Evolutionary conservation across 75 land plant species (phyloP).

Genomic region (Azolla pinnata): DNA sequence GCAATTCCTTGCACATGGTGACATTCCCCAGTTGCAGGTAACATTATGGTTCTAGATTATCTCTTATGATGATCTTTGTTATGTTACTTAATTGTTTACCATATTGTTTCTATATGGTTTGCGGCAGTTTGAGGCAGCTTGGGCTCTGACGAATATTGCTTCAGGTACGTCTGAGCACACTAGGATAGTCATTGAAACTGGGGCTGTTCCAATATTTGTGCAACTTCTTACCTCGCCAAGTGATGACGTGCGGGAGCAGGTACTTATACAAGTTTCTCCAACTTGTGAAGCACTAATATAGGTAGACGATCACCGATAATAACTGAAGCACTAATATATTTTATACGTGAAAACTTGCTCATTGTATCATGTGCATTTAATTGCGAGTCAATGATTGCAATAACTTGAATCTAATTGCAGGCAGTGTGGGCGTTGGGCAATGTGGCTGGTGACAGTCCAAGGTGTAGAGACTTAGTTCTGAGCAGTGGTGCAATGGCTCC

Average conservation of each 20-base stretch:
- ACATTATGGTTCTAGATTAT: not conserved
- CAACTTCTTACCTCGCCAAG: slow-evolving; percentile 37
- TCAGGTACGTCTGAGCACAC: slow-evolving; percentile 42
- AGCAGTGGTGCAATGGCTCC: slow-evolving; percentile 64
- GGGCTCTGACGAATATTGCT: slow-evolving; percentile 44
- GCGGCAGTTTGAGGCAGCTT: slow-evolving; percentile 42
- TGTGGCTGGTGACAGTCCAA: slow-evolving; percentile 79
- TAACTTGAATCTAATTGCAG: slow-evolving; percentile 7
- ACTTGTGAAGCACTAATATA: not conserved
- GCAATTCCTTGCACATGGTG: slow-evolving; percentile 61
- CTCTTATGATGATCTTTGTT: not conserved
- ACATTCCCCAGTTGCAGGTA: slow-evolving; percentile 85
- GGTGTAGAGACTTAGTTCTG: slow-evolving; percentile 64
- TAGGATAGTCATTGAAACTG: slow-evolving; percentile 30
- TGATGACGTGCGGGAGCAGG: slow-evolving; percentile 44
- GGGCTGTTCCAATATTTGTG: slow-evolving; percentile 37
- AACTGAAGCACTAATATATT: too few relatives aligned
- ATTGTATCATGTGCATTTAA: not conserved
- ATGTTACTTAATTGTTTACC: not conserved
- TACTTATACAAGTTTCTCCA: not conserved
- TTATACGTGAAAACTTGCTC: too few relatives aligned
- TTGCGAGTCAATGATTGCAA: not conserved
- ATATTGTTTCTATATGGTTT: not conserved
- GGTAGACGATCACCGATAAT: too few relatives aligned
- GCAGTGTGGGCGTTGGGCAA: slow-evolving; percentile 85